Percentiles rank a stretch among this genome's conserved stretches.
Evolutionary conservation across 1,284 basidiomycete genomes (phyloP).

Genomic region (Ceratobasidium sp.): DNA sequence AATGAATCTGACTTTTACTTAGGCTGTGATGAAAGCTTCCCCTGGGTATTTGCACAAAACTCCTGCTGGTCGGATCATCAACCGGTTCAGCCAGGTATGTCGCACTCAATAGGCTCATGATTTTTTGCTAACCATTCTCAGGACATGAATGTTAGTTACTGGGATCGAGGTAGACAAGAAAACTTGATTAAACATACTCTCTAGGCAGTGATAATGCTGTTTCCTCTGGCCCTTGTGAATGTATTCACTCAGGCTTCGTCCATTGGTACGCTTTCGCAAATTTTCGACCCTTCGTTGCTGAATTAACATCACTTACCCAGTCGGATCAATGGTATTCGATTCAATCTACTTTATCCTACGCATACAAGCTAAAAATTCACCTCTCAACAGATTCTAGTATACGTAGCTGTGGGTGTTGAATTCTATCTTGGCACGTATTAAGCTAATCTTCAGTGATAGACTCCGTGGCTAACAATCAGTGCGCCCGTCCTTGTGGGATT

Average conservation of each 20-base stretch:
- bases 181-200: not conserved
- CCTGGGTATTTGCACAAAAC: conserved; percentile 43
- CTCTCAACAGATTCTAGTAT: not conserved
- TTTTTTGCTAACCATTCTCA: not conserved
- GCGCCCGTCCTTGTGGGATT: conserved; percentile 28
- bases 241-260: not conserved
- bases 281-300: conserved; percentile 28
- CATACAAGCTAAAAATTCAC: not conserved
- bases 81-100: conserved; percentile 39
- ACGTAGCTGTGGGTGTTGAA: not conserved
- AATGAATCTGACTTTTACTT: conserved; percentile 35
- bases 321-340: conserved; percentile 15
- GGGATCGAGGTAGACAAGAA: not conserved
- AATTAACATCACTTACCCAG: not conserved
- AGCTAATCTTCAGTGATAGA: conserved; percentile 43
- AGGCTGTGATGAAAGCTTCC: conserved; percentile 38
- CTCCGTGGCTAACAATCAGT: conserved; percentile 40
- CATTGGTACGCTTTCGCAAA: conserved; percentile 43
- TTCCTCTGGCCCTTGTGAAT: conserved; percentile 44
- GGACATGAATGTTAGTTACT: conserved; percentile 10
- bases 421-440: conserved; percentile 39
- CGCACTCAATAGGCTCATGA: not conserved
- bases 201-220: conserved; percentile 43
- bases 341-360: not conserved
- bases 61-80: conserved; percentile 39